Conservation (phyloP, 129 eudicot species). For the Tanacetum coccineum region DNA sequence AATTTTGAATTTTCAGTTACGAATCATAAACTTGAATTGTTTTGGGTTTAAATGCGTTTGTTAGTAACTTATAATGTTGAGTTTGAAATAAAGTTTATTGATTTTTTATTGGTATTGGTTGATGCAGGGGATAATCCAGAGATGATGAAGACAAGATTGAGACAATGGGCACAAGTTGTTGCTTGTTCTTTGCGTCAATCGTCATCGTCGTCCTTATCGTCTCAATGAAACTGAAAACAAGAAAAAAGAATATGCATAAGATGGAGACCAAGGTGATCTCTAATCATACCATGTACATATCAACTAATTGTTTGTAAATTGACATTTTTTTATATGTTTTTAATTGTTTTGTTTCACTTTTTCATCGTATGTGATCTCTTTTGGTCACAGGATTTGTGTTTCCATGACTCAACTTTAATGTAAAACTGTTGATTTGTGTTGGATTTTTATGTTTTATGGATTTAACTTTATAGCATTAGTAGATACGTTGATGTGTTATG, state of each 20-base stretch:
- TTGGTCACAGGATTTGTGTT: constrained; percentile 24
- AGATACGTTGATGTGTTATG: too few species aligned
- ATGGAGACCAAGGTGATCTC: neutral
- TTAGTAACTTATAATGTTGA: neutral
- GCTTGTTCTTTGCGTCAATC: constrained; percentile 62
- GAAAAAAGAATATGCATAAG: neutral
- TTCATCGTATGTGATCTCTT: constrained; percentile 17
- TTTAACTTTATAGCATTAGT: neutral
- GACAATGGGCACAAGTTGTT: constrained; percentile 76
- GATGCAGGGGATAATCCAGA: constrained; percentile 53
- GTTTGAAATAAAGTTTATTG: neutral
- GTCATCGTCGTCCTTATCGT: constrained; percentile 21
- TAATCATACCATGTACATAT: constrained; percentile 16
- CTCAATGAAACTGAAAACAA: constrained; percentile 19
- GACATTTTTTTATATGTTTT: constrained; percentile 11
- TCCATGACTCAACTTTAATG: constrained; percentile 22
- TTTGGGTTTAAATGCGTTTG: too few species aligned
- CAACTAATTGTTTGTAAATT: constrained; percentile 24
- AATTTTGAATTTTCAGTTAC: too few species aligned
- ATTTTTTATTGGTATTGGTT: constrained; percentile 2
- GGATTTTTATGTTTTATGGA: constrained; percentile 16
- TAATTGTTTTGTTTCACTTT: constrained; percentile 11
- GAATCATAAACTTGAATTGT: too few species aligned
- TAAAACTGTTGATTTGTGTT: constrained; percentile 10
- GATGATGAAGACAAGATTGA: constrained; percentile 59